A percentile compares a stretch with the other conserved stretches of the same genome.
These are phyloP conservation scores for Buddleja alternifolia DNA, from an alignment of 257 asterid genomes.

Conservation along the genomic window DNA sequence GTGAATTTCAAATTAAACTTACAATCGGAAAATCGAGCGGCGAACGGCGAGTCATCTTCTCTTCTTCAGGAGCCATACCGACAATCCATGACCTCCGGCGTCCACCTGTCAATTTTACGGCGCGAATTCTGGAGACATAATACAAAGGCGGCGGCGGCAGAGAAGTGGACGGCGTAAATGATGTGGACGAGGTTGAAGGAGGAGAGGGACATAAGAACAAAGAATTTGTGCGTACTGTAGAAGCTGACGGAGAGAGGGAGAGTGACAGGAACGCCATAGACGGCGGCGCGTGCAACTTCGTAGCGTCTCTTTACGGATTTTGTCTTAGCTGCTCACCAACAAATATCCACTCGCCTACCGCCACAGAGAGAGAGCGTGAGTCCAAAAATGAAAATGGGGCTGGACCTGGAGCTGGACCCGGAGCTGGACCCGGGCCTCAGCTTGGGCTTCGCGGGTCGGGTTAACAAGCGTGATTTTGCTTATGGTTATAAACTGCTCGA, in stretches of 20 bases:
- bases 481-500: too few relatives aligned
- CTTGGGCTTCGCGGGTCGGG: too few relatives aligned
- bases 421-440: too few relatives aligned
- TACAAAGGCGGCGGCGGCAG: constrained; percentile 26
- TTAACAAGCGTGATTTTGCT: not conserved
- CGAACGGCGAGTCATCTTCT: constrained; percentile 92
- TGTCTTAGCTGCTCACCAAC: constrained; percentile 6
- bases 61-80: constrained; percentile 93
- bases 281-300: constrained; percentile 40
- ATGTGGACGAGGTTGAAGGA: constrained; percentile 36
- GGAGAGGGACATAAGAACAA: constrained; percentile 26
- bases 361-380: constrained; percentile 11
- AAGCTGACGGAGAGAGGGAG: constrained; percentile 39
- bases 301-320: constrained; percentile 2
- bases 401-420: not conserved
- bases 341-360: constrained; percentile 33
- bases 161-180: constrained; percentile 20
- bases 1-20: constrained; percentile 16
- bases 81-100: constrained; percentile 59
- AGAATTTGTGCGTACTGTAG: constrained; percentile 40
- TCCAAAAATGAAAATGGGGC: not conserved
- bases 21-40: constrained; percentile 91
- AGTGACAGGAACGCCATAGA: constrained; percentile 53
- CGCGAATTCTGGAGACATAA: not conserved
- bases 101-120: constrained; percentile 23